Evolutionary conservation across 2,329 filamentous ascomycete species (phyloP).

Genomic region (Penicillium glabrum): DNA sequence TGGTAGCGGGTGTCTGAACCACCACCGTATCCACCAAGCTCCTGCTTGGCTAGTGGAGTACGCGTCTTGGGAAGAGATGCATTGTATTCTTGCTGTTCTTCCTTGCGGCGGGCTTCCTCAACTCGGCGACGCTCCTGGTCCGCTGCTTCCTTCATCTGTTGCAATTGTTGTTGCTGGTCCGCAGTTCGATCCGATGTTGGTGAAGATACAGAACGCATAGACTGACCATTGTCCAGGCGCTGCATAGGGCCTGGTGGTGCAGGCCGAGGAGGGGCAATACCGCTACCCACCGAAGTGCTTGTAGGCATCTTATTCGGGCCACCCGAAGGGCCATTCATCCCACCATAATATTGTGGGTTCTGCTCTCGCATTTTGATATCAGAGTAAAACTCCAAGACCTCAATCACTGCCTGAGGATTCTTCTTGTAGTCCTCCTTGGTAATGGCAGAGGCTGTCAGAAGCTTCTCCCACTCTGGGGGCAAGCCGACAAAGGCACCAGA

Average conservation of each 20-base stretch:
- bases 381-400: conserved; percentile 69
- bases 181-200: conserved; percentile 57
- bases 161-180: conserved; percentile 44
- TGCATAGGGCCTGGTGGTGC: conserved; percentile 54
- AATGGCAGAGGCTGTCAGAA: conserved; percentile 93
- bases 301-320: conserved; percentile 45
- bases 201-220: conserved; percentile 32
- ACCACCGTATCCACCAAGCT: conserved; percentile 71
- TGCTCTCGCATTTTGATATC: conserved; percentile 66
- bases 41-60: conserved; percentile 80
- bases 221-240: conserved; percentile 47
- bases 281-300: conserved; percentile 54
- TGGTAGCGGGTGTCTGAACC: conserved; percentile 67
- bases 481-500: conserved; percentile 93
- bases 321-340: conserved; percentile 61
- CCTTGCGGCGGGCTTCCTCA: conserved; percentile 58
- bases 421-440: conserved; percentile 98
- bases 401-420: conserved; percentile 77
- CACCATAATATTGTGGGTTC: conserved; percentile 60
- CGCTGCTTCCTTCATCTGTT: conserved; percentile 59
- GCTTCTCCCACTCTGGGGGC: conserved; percentile 94
- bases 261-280: conserved; percentile 69
- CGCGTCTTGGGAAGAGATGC: conserved; percentile 81
- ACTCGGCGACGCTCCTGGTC: conserved; percentile 50
- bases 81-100: conserved; percentile 86